Evolutionary conservation across 495 filamentous ascomycete species (phyloP), one percentile per base, ranked within the genome.

Genomic region (Lasiosphaeria miniovina): DNA sequence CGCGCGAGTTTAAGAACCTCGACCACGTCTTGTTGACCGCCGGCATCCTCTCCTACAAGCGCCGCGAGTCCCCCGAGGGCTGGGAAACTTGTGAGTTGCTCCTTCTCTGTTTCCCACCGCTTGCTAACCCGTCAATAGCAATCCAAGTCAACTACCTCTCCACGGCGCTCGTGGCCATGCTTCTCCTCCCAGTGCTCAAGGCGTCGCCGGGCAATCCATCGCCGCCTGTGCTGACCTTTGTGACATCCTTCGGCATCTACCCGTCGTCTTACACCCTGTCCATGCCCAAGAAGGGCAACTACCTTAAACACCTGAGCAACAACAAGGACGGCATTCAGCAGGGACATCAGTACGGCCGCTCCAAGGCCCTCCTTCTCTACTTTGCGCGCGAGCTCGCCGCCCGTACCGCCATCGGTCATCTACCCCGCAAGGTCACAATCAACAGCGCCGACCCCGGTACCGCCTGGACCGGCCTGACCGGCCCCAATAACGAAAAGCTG

Each of bases 161-260:
- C 36, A 75, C 71, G 0, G 67, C 68, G 10, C 67, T 80, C 3
- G 64, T 80, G 4, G 55, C 69, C 6, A 67, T 76, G 9, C 68
- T 79, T 1, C 57, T 79, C 4, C 66, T 80, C 9, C 75, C 77
- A 4, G 32, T 67, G 8, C 66, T 78, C 15, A 72, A 74, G 38
- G 38, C 65, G 10, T 65, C 59, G 17, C 63, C 65, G 2, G 34
- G 36, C 11, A 68, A 68, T 43, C 63, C 63, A 10, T 52, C 55
- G 35, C 59, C 65, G 5, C 65, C 65, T 4, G 63, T 65, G 15
- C 50, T 68, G 8, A 68, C 65, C 49, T 66, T 68, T 35, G 60
- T 66, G 53, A 68, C 65, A 4, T 55, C 53, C 36, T 68, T 68
- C 46, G 65, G 63, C 41, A 52, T 68, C 35, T 68, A 66, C 40